These are phyloP conservation scores for Xylaria multiplex DNA, from an alignment of 2,329 filamentous ascomycete genomes.

Conservation along the genomic window DNA sequence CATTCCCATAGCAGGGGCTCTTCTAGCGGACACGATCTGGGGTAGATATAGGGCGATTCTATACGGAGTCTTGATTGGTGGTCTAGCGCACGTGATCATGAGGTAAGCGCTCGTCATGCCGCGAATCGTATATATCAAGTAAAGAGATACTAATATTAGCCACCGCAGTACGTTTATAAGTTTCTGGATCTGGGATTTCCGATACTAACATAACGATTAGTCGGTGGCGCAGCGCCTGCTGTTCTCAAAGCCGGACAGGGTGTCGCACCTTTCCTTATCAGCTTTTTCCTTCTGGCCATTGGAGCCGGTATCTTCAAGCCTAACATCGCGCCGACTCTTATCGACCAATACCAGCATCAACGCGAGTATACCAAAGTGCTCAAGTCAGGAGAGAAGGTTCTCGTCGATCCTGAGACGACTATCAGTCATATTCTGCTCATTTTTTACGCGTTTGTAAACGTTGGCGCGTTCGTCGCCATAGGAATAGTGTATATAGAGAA, in stretches of 20 bases:
- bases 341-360: conserved; percentile 57
- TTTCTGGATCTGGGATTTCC: background rate
- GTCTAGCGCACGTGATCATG: conserved; percentile 72
- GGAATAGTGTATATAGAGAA: conserved; percentile 69
- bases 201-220: conserved; percentile 40
- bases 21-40: too few species aligned
- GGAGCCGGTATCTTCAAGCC: conserved; percentile 78
- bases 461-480: conserved; percentile 63
- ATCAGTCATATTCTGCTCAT: conserved; percentile 58
- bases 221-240: conserved; percentile 69
- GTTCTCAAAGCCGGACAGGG: conserved; percentile 58
- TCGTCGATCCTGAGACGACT: conserved; percentile 59
- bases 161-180: conserved; percentile 22
- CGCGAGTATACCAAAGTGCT: conserved; percentile 55
- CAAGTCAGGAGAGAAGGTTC: conserved; percentile 56
- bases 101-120: conserved; percentile 21
- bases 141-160: conserved; percentile 11
- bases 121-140: background rate
- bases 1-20: conserved; percentile 23
- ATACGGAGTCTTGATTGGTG: conserved; percentile 63
- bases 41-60: conserved; percentile 75
- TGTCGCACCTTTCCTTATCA: conserved; percentile 69
- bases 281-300: conserved; percentile 72
- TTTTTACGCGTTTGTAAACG: conserved; percentile 54
- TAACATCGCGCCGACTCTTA: conserved; percentile 58